Conservation (phyloP, 1,139 yeast genomes). For the Hansenula lynferdii region DNA sequence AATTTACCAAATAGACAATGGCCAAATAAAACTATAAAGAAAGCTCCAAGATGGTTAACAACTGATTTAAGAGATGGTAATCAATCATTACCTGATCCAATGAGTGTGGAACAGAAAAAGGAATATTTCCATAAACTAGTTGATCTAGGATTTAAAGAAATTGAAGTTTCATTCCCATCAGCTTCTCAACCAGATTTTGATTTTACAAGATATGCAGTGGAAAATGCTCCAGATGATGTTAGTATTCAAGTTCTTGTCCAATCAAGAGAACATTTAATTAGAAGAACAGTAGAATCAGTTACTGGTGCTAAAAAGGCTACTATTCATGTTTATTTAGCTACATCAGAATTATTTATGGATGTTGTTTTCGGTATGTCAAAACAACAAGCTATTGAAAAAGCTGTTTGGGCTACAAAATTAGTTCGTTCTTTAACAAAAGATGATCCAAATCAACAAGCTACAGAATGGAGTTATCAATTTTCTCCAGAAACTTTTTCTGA, state of each 20-base stretch:
- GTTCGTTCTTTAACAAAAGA: constrained; percentile 86
- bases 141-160: constrained; percentile 93
- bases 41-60: constrained; percentile 94
- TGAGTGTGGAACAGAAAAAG: constrained; percentile 87
- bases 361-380: constrained; percentile 84
- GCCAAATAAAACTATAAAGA: constrained; percentile 73
- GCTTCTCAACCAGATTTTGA: constrained; percentile 97
- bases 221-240: constrained; percentile 90
- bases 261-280: constrained; percentile 84
- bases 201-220: constrained; percentile 90
- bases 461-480: constrained; percentile 88
- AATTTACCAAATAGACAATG: constrained; percentile 75
- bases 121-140: constrained; percentile 79
- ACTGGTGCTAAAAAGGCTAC: constrained; percentile 89
- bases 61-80: constrained; percentile 97
- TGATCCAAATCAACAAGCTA: constrained; percentile 65
- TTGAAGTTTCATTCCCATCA: constrained; percentile 94
- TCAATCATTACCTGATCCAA: constrained; percentile 96
- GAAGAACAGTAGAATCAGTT: constrained; percentile 83
- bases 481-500: constrained; percentile 96
- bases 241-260: constrained; percentile 89
- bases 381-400: constrained; percentile 74
- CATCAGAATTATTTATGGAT: constrained; percentile 86
- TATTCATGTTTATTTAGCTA: constrained; percentile 86
- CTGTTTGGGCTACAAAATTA: constrained; percentile 76